These are phyloP conservation scores for Exophiala dermatitidis DNA, from an alignment of 2,329 filamentous ascomycete genomes.

Conservation along the genomic window DNA sequence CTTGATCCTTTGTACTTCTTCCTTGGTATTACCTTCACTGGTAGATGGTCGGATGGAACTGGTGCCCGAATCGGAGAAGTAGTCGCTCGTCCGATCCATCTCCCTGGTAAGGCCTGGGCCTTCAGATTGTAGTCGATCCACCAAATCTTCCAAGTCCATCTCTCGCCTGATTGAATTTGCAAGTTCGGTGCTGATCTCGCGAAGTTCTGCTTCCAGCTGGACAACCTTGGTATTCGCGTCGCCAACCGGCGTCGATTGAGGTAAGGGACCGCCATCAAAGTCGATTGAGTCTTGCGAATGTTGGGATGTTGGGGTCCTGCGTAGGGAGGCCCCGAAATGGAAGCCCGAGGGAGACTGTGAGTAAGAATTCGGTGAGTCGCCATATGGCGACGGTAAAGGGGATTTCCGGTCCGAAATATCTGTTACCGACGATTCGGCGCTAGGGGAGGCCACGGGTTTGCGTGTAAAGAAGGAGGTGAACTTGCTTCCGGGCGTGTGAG, in stretches of 20 bases:
- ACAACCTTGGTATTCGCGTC: slow-evolving; percentile 57
- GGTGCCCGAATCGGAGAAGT: slow-evolving; percentile 92
- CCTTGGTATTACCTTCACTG: slow-evolving; percentile 49
- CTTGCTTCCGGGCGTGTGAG: slow-evolving; percentile 49
- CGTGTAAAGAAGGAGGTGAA: slow-evolving; percentile 63
- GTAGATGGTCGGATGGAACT: slow-evolving; percentile 71
- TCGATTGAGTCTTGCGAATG: slow-evolving; percentile 35
- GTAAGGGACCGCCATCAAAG: slow-evolving; percentile 41
- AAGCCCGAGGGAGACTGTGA: slow-evolving; percentile 27
- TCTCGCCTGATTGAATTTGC: slow-evolving; percentile 88
- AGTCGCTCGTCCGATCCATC: slow-evolving; percentile 71
- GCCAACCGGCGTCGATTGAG: slow-evolving; percentile 32
- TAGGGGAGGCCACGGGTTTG: slow-evolving; percentile 51
- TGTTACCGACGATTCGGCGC: slow-evolving; percentile 53
- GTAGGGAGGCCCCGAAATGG: slow-evolving; percentile 26
- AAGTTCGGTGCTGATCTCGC: slow-evolving; percentile 86
- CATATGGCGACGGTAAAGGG: slow-evolving; percentile 50
- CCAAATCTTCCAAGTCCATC: slow-evolving; percentile 91
- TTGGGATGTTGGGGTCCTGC: slow-evolving; percentile 33
- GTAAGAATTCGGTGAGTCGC: slow-evolving; percentile 33
- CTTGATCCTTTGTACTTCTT: slow-evolving; percentile 75
- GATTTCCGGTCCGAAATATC: slow-evolving; percentile 58
- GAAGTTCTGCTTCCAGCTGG: slow-evolving; percentile 89
- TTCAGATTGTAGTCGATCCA: slow-evolving; percentile 81
- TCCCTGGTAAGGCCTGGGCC: slow-evolving; percentile 53